These are phyloP conservation scores for Asclepias syriaca DNA, from an alignment of 257 asterid genomes.

Conservation along the genomic window DNA sequence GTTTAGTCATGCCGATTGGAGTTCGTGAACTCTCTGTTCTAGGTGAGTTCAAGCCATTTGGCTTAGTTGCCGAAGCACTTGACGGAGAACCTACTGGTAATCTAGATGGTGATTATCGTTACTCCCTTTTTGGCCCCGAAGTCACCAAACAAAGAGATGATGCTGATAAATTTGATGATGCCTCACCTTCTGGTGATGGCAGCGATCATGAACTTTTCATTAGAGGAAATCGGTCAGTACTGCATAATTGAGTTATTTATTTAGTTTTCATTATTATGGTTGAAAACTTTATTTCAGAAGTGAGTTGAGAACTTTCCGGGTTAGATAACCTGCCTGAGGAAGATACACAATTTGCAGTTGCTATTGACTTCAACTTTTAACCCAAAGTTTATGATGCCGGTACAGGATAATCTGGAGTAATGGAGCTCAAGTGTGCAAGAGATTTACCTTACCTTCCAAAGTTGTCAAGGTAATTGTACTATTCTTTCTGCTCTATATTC, in stretches of 20 bases:
- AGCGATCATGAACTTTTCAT: slow-evolving; percentile 78
- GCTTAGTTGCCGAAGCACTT: slow-evolving; percentile 62
- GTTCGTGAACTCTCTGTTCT: slow-evolving; percentile 61
- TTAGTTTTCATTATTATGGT: neutral
- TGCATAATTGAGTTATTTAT: neutral
- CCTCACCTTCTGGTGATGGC: slow-evolving; percentile 36
- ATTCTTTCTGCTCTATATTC: neutral
- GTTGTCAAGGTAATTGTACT: slow-evolving; percentile 59
- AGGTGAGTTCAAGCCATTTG: slow-evolving; percentile 69
- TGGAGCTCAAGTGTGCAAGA: slow-evolving; percentile 71
- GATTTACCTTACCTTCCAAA: slow-evolving; percentile 72
- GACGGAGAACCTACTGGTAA: slow-evolving; percentile 46
- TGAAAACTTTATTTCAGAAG: no score
- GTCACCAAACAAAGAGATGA: slow-evolving; percentile 50
- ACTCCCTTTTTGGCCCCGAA: slow-evolving; percentile 65
- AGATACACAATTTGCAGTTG: slow-evolving; percentile 8
- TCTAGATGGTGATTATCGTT: slow-evolving; percentile 39
- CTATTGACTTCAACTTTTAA: slow-evolving; percentile 14
- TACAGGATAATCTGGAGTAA: slow-evolving; percentile 90
- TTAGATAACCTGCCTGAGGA: neutral
- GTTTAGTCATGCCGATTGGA: slow-evolving; percentile 40
- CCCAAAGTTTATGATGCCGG: slow-evolving; percentile 21
- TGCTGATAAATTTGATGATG: slow-evolving; percentile 32
- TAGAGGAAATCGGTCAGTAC: slow-evolving; percentile 44
- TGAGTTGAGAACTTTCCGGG: neutral